These are phyloP conservation scores for Chaetomium globosum DNA, from an alignment of 2,329 filamentous ascomycete species.

Conservation along the genomic window DNA sequence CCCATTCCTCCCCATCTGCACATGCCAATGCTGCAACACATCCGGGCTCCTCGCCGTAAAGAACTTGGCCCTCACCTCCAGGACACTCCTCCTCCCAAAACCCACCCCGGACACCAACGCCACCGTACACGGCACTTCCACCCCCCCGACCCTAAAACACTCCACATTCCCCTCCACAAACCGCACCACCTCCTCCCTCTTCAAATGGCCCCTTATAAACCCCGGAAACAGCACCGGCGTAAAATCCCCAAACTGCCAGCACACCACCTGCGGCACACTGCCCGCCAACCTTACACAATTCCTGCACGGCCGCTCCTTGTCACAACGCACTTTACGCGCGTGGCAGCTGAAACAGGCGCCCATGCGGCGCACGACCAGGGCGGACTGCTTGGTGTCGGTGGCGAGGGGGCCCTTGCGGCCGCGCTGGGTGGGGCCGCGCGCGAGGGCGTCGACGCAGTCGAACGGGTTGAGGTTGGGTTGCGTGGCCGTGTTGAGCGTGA, in stretches of 20 bases:
- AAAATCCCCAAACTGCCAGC: slow-evolving; percentile 63
- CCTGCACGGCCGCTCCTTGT: slow-evolving; percentile 58
- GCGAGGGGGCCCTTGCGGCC: slow-evolving; percentile 60
- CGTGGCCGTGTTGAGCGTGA: slow-evolving; percentile 41
- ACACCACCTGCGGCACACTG: slow-evolving; percentile 57
- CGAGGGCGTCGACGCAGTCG: slow-evolving; percentile 58
- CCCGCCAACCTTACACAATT: slow-evolving; percentile 58
- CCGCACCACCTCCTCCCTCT: slow-evolving; percentile 51
- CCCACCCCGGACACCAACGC: slow-evolving; percentile 52
- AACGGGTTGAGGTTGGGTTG: slow-evolving; percentile 56
- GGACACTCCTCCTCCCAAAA: slow-evolving; percentile 46
- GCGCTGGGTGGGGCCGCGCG: slow-evolving; percentile 51
- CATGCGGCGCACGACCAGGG: slow-evolving; percentile 55
- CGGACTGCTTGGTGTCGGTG: slow-evolving; percentile 57
- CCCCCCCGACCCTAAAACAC: slow-evolving; percentile 48
- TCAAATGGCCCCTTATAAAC: slow-evolving; percentile 56
- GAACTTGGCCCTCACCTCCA: slow-evolving; percentile 55
- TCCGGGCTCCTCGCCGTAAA: slow-evolving; percentile 55
- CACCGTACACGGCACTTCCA: slow-evolving; percentile 48
- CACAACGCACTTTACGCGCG: slow-evolving; percentile 61
- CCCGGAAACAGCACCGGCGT: slow-evolving; percentile 54
- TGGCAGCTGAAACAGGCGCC: slow-evolving; percentile 64
- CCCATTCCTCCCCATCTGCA: slow-evolving; percentile 43
- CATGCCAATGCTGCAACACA: slow-evolving; percentile 56
- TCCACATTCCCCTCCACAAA: slow-evolving; percentile 56